Percentiles rank a stretch among this genome's conserved stretches.
These are phyloP conservation scores for Exophiala bonariae DNA, from an alignment of 2,329 filamentous ascomycete genomes.

Conservation along the genomic window DNA sequence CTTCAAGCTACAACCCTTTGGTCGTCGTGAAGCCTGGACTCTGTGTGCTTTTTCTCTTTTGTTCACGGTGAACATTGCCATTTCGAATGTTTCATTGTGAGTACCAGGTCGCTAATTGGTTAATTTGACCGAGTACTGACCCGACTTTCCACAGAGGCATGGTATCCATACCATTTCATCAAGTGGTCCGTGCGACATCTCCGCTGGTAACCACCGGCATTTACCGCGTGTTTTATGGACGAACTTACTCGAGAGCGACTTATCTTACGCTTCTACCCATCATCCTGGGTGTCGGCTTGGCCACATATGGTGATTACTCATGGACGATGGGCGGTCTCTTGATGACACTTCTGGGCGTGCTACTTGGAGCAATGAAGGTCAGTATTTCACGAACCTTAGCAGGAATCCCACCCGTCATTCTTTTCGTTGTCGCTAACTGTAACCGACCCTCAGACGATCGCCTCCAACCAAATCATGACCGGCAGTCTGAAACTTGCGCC, in stretches of 20 bases:
- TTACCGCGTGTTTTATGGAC: conserved; percentile 57
- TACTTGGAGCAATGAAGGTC: conserved; percentile 52
- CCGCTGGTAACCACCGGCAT: conserved; percentile 64
- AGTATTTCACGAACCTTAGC: too few species aligned
- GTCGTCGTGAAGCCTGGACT: background rate
- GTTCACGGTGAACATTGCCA: conserved; percentile 64
- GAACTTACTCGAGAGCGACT: conserved; percentile 56
- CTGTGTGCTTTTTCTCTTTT: conserved; percentile 60
- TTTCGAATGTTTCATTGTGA: conserved; percentile 63
- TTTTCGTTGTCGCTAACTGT: too few species aligned
- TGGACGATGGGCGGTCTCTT: conserved; percentile 55
- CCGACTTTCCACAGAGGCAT: conserved; percentile 39
- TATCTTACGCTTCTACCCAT: conserved; percentile 63
- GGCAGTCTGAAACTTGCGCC: conserved; percentile 58
- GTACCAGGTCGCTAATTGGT: conserved; percentile 19
- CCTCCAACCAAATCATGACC: conserved; percentile 66
- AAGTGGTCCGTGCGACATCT: conserved; percentile 62
- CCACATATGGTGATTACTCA: conserved; percentile 58
- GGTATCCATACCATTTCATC: conserved; percentile 67
- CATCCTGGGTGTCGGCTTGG: conserved; percentile 59
- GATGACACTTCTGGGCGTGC: conserved; percentile 55
- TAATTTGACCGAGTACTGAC: background rate
- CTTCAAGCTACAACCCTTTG: conserved; percentile 38
- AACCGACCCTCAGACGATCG: conserved; percentile 56
- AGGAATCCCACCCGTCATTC: too few species aligned